Conservation (phyloP, 2,329 filamentous ascomycete genomes). For the Paraphoma chrysanthemicola region DNA sequence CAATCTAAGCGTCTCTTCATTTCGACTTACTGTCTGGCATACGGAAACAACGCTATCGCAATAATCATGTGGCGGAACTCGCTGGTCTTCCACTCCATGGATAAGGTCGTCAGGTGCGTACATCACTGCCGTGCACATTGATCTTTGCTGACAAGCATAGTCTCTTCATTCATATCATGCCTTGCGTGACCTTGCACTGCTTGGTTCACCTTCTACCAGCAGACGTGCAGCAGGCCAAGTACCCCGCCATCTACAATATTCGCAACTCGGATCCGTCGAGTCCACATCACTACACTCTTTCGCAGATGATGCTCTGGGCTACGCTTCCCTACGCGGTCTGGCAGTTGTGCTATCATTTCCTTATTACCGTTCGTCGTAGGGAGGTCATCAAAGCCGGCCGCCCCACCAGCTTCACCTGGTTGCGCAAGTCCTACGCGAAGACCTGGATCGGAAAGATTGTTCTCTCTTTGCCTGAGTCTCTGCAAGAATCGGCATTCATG, state of each 20-base stretch:
- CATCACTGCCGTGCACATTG: neutral
- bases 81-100: conserved; percentile 96
- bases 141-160: conserved; percentile 47
- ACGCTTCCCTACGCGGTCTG: conserved; percentile 91
- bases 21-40: conserved; percentile 88
- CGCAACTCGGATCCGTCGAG: conserved; percentile 73
- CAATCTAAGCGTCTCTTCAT: conserved; percentile 90
- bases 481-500: conserved; percentile 96
- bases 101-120: conserved; percentile 85
- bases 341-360: conserved; percentile 91
- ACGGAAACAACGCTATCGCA: conserved; percentile 95
- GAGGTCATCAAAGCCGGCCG: conserved; percentile 96
- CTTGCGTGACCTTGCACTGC: conserved; percentile 90
- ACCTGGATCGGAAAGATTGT: conserved; percentile 88
- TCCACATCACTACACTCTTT: conserved; percentile 77
- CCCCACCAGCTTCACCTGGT: conserved; percentile 97
- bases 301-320: conserved; percentile 92
- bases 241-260: conserved; percentile 86
- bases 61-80: conserved; percentile 99
- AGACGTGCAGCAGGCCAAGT: conserved; percentile 70
- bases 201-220: conserved; percentile 81
- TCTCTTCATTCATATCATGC: conserved; percentile 99
- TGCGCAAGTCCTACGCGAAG: conserved; percentile 88
- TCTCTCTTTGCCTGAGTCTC: conserved; percentile 72
- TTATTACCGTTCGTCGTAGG: conserved; percentile 92